phyloP scores from a whole-genome alignment of 139 green algal species.

The Tetraselmis chui region DNA sequence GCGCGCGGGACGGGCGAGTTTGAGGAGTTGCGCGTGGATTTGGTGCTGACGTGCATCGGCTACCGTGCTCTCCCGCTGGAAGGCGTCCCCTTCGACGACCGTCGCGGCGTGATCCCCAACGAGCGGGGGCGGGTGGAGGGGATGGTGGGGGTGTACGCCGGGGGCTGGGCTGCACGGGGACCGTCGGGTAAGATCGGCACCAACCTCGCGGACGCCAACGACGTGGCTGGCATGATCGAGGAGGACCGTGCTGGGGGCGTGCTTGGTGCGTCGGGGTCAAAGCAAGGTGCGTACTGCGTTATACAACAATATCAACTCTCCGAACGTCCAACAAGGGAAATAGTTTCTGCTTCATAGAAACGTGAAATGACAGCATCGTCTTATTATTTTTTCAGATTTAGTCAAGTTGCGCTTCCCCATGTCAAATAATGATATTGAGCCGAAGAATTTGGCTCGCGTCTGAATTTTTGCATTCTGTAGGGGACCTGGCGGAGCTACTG shows the following conservation, averaged over 20 bases:
- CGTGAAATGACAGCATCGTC: no score
- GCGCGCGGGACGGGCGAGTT: conserved; percentile 55
- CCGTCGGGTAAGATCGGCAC: conserved; percentile 88
- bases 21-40: conserved; percentile 46
- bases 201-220: conserved; percentile 76
- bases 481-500: conserved; percentile 39
- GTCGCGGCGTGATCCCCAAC: conserved; percentile 60
- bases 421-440: no score
- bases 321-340: no score
- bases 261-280: no score
- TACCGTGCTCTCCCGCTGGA: conserved; percentile 58
- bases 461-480: no score
- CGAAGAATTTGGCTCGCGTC: no score
- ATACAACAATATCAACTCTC: no score
- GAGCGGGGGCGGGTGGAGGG: conserved; percentile 1
- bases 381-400: no score
- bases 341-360: no score
- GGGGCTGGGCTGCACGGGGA: conserved; percentile 82
- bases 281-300: no score
- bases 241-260: conserved; percentile 26
- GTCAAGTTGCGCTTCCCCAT: no score
- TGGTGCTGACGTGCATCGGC: conserved; percentile 79
- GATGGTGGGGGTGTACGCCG: conserved; percentile 68
- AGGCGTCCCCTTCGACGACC: conserved; percentile 68
- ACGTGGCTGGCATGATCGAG: conserved; percentile 58